Conservation (phyloP, 108 stramenopile genomes). For the Cylindrotheca fusiformis region DNA sequence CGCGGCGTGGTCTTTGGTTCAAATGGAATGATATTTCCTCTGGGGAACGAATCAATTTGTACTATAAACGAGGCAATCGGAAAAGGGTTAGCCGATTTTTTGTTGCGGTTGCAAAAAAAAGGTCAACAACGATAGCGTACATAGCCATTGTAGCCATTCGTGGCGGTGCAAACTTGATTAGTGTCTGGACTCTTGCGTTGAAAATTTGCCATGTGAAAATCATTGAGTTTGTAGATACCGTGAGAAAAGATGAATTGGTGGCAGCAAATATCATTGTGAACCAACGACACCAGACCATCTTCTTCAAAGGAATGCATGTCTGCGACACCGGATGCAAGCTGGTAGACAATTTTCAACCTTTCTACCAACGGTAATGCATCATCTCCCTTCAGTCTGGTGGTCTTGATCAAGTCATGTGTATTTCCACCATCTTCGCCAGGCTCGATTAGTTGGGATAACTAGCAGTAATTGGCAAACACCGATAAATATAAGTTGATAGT, state of each 20-base stretch:
- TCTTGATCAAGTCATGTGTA: neutral
- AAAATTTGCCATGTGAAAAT: conserved; percentile 48
- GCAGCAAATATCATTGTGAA: conserved; percentile 52
- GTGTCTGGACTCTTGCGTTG: neutral
- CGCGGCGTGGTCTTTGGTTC: neutral
- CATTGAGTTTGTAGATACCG: conserved; percentile 61
- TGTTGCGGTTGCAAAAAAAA: neutral
- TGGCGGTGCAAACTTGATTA: neutral
- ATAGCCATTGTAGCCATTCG: neutral
- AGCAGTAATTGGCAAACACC: conserved; percentile 10
- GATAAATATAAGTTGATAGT: conserved; percentile 11
- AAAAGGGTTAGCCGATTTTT: neutral
- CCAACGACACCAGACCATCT: conserved; percentile 33
- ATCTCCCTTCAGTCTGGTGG: neutral
- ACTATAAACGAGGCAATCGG: neutral
- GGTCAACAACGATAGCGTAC: neutral
- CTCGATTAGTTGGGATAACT: neutral
- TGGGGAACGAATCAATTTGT: neutral
- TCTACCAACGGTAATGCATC: neutral
- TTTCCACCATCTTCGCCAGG: neutral
- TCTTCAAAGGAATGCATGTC: conserved; percentile 26
- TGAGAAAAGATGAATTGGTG: conserved; percentile 45
- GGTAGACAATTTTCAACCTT: conserved; percentile 48
- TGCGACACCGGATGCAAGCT: conserved; percentile 41
- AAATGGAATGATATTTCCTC: neutral